A percentile compares a stretch with the other conserved stretches of the same genome.
Conservation (phyloP, 768 basidiomycete species). For the Kockovaella imperatae region DNA sequence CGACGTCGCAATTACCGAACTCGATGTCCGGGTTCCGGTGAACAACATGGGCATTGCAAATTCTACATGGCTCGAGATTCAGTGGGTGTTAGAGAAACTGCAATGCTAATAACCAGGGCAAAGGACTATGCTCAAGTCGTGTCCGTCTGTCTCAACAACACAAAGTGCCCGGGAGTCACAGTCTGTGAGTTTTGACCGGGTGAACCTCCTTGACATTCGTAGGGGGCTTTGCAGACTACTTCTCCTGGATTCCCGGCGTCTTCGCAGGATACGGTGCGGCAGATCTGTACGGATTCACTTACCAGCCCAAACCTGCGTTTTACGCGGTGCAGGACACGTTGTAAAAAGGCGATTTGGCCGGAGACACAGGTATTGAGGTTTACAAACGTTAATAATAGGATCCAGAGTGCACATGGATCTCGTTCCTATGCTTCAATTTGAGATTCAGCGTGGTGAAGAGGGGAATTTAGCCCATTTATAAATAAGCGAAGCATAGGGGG, state of each 20-base stretch:
- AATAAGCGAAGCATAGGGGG: no score
- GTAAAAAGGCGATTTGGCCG: conserved; percentile 5
- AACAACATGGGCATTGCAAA: conserved; percentile 21
- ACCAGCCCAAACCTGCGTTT: conserved; percentile 25
- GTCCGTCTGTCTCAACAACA: conserved; percentile 24
- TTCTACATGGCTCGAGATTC: conserved; percentile 19
- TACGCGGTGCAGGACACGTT: conserved; percentile 7
- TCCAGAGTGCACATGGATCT: no score
- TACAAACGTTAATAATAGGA: no score
- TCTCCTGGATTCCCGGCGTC: conserved; percentile 33
- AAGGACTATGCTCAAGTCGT: conserved; percentile 24
- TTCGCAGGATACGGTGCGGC: conserved; percentile 25
- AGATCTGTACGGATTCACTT: conserved; percentile 17
- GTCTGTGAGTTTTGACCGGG: conserved; percentile 14
- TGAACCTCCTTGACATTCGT: background rate
- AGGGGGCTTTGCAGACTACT: conserved; percentile 23
- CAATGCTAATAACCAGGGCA: conserved; percentile 9
- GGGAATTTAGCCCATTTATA: no score
- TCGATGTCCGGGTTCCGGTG: conserved; percentile 33
- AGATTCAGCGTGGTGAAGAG: no score
- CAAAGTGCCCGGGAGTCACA: conserved; percentile 25
- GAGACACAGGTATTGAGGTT: no score
- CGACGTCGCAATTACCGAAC: conserved; percentile 37
- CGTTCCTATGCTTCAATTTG: no score
- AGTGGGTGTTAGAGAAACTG: conserved; percentile 7